Percentiles rank a stretch among this genome's conserved stretches.
phyloP scores from a whole-genome alignment of 352 stramenopile genomes.

The Phytophthora pinifolia region DNA sequence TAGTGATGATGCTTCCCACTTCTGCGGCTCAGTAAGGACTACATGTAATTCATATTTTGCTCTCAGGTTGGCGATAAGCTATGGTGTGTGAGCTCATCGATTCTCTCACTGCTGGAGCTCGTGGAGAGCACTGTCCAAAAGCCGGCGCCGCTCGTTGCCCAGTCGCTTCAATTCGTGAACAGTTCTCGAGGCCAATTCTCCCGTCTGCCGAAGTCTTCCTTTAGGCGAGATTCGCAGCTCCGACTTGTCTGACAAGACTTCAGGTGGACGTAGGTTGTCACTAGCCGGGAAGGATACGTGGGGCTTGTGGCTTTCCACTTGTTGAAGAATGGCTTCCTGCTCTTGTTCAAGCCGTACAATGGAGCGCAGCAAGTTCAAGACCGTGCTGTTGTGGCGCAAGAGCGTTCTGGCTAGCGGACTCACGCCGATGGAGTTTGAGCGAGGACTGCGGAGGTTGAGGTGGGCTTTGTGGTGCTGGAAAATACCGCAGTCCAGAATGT shows the following conservation, averaged over 20 bases:
- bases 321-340: slow-evolving; percentile 17
- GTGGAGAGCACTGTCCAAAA: slow-evolving; percentile 29
- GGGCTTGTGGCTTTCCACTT: slow-evolving; percentile 9
- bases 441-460: slow-evolving; percentile 11
- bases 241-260: slow-evolving; percentile 4
- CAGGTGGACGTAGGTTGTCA: slow-evolving; percentile 17
- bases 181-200: slow-evolving; percentile 4
- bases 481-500: slow-evolving; percentile 38
- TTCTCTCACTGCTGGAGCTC: slow-evolving; percentile 23
- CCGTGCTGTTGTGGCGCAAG: slow-evolving; percentile 12
- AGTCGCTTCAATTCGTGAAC: slow-evolving; percentile 27
- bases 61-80: too few relatives aligned
- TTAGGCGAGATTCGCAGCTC: slow-evolving; percentile 1
- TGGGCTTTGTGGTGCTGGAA: slow-evolving; percentile 31
- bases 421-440: slow-evolving; percentile 3
- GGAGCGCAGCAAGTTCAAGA: slow-evolving; percentile 26
- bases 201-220: slow-evolving; percentile 5
- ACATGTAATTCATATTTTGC: too few relatives aligned
- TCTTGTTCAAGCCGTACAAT: slow-evolving; percentile 27
- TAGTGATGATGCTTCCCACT: slow-evolving; percentile 5
- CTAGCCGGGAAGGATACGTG: slow-evolving; percentile 3
- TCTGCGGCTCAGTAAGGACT: too few relatives aligned
- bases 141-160: slow-evolving; percentile 17
- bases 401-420: slow-evolving; percentile 7
- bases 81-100: slow-evolving; percentile 6